Evolutionary conservation across 73 alveolate genomes (phyloP), one percentile per base, ranked within the genome.

Genomic region (Uronychia setigera): DNA sequence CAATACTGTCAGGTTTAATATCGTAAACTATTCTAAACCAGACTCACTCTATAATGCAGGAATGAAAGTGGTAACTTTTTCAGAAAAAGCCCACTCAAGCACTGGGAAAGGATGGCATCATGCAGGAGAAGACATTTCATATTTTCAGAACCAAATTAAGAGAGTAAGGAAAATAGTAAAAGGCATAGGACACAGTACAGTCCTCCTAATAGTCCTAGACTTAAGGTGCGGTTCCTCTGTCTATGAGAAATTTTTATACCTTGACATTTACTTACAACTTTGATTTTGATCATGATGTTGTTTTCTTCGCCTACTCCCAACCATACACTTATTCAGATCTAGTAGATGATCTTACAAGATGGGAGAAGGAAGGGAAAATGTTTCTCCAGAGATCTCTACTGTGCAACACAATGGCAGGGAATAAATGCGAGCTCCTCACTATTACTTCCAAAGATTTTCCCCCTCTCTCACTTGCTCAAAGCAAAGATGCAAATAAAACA

Each of bases 281-380:
- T 35, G 83, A 89, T 76, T 90, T 79, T 83, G 97, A 92, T 84
- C 78, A 81, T 77, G 98, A 95, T 74, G 92, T 87, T 75, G 89
- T 92, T 14, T 91, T 75, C 86, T 92, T 92, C 79, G 97, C 98
- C 59, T 90, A 95, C 86, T 95, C 96, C 29, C 84, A 87, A 76
- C 98, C 98, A 19, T 95, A 87, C 84, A 90, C 98, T 0, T 95
- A 95, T 78, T 60, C 96, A 0, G 96, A 95, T 90, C 87, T 95
- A 77, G 80, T 60, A 1, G 91, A 91, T 0, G 97, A 95, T 59
- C 88, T 95, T 74, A 83, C 32, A 0, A 34, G 27, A 0, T 34
- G 83, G 25, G 88, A 88, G 80, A 33, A 33, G 29, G 26, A 9
- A 1, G 60, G 82, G 33, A 1, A 60, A 33, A 79, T 83, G 26